Base-by-base conservation (phyloP, 805 yeast genomes). In the Diddensiella caesifluorescens region DNA sequence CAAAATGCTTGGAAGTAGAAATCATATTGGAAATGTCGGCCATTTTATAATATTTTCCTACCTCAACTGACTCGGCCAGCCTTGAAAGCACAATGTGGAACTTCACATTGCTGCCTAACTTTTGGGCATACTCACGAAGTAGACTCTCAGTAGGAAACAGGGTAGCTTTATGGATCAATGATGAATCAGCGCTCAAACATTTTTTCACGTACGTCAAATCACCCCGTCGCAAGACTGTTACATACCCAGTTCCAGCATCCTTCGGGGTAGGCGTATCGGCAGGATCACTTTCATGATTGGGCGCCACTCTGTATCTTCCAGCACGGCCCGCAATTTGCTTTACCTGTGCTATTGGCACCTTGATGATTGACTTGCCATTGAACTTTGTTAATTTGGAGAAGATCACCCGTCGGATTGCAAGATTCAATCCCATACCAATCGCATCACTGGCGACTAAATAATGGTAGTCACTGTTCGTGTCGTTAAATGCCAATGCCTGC, bases 321-420 rank as follows among this genome's bases (percentile, higher is more conserved):
- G 98, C 98, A 48, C 98, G 70, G 1, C 98, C 98, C 3, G 92
- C 97, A 47, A 92, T 90, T 60, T 92, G 98, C 59, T 88, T 89
- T 22, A 82, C 73, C 42, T 80, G 79, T 0, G 95, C 82, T 3
- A 73, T 63, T 0, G 83, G 67, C 22, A 92, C 60, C 1, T 58
- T 58, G 5, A 61, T 62, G 45, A 68, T 63, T 12, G 60, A 62
- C 10, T 54, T 57, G 4, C 97, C 97, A 56, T 87, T 76, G 52
- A 74, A 89, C 61, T 92, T 92, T 37, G 59, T 59, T 21, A 74
- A 65, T 0, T 80, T 71, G 13, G 83, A 75, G 57, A 92, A 89
- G 1, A 92, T 73, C 4, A 92, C 74, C 46, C 97, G 67, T 45
- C 79, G 77, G 50, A 92, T 89, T 20, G 84, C 80, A 54, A 92